Evolutionary conservation across 2,329 filamentous ascomycete genomes (phyloP).

Genomic region (Rhinocladiella similis): DNA sequence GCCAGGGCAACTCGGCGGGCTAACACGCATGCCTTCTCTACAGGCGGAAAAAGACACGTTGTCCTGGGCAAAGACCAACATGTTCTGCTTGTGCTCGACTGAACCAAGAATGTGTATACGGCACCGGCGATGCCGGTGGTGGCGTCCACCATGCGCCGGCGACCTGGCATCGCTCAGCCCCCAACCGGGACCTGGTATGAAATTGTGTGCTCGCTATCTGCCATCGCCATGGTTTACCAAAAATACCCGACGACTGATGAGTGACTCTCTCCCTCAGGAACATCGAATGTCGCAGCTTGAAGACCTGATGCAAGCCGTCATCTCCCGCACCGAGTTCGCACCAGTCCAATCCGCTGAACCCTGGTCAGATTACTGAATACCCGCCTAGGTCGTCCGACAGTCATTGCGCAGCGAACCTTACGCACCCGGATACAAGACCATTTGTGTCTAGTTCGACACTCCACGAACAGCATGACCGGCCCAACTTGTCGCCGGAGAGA

Average conservation of each 20-base stretch:
- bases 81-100: slow-evolving; percentile 29
- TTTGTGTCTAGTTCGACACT: neutral
- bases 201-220: neutral
- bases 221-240: too few relatives aligned
- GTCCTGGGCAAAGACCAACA: slow-evolving; percentile 28
- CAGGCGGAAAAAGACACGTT: slow-evolving; percentile 29
- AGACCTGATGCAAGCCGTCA: slow-evolving; percentile 1
- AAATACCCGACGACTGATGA: neutral
- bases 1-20: neutral
- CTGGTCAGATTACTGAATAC: neutral
- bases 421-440: neutral
- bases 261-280: neutral
- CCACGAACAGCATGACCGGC: neutral
- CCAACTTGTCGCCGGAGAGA: neutral
- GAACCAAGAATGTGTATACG: slow-evolving; percentile 23
- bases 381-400: neutral
- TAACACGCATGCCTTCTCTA: neutral
- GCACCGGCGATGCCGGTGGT: neutral
- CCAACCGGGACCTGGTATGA: slow-evolving; percentile 1
- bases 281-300: slow-evolving; percentile 7
- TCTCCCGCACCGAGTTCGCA: slow-evolving; percentile 1
- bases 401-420: neutral
- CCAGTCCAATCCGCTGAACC: neutral
- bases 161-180: neutral
- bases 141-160: neutral